A percentile compares a stretch with the other conserved stretches of the same genome.
phyloP scores from a whole-genome alignment of 1,284 basidiomycete species.

The Moesziomyces sp. region DNA sequence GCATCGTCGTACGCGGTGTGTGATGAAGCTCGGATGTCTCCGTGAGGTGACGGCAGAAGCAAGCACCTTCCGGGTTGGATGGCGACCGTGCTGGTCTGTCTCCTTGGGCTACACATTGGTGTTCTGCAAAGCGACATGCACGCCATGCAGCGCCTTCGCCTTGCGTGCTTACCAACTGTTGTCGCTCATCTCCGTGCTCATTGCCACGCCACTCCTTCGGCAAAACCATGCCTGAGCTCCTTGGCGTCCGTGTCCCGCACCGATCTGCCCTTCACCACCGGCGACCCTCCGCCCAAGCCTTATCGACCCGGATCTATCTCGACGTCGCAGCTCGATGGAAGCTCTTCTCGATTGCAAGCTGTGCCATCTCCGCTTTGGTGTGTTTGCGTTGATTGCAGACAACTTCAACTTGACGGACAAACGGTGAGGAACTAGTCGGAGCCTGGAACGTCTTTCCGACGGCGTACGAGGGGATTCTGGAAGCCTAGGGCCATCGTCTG shows the following conservation, averaged over 20 bases:
- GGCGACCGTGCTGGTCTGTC: background rate
- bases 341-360: too few relatives aligned
- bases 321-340: background rate
- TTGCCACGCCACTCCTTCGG: background rate
- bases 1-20: too few relatives aligned
- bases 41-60: background rate
- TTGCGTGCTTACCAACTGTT: background rate
- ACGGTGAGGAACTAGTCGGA: too few relatives aligned
- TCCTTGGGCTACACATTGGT: background rate
- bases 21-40: background rate
- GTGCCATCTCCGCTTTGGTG: too few relatives aligned
- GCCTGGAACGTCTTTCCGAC: too few relatives aligned
- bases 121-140: background rate
- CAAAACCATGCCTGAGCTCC: background rate
- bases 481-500: background rate
- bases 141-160: background rate
- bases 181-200: background rate
- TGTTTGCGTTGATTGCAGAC: too few relatives aligned
- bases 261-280: background rate
- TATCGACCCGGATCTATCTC: background rate
- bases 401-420: too few relatives aligned
- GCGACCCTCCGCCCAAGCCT: background rate
- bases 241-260: background rate
- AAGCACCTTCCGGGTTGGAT: background rate
- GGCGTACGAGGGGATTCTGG: background rate